These are phyloP conservation scores for Candida arabinofermentans DNA, from an alignment of 805 yeast genomes.

Conservation along the genomic window DNA sequence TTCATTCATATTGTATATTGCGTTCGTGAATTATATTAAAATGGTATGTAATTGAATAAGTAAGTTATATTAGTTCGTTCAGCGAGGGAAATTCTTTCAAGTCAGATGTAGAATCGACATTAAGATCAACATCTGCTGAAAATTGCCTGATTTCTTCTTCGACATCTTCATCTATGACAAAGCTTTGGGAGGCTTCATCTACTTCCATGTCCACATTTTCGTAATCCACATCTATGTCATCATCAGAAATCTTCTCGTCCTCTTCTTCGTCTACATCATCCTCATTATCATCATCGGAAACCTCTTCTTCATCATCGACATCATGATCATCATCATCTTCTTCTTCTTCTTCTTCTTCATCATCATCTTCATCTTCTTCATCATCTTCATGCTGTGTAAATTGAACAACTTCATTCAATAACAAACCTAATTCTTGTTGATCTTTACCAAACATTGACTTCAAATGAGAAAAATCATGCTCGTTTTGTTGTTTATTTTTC, in stretches of 20 bases:
- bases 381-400: background rate
- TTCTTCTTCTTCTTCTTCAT: background rate
- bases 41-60: too few species aligned
- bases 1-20: too few species aligned
- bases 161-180: background rate
- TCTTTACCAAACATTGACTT: background rate
- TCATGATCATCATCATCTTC: background rate
- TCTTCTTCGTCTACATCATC: background rate
- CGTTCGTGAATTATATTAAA: too few species aligned
- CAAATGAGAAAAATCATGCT: background rate
- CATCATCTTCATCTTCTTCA: slow-evolving; percentile 2
- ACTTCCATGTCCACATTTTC: too few species aligned
- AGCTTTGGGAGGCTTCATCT: too few species aligned
- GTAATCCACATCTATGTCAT: background rate
- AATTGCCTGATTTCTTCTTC: too few species aligned
- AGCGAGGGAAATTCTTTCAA: too few species aligned
- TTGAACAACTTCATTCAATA: background rate
- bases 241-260: background rate
- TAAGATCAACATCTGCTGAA: background rate
- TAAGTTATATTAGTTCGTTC: too few species aligned
- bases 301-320: background rate
- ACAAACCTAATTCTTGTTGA: background rate
- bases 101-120: too few species aligned
- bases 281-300: background rate
- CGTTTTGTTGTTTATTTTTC: background rate